Base-by-base conservation (phyloP, 1,139 yeast species). In the Yamadazyma kanchanaburiensis region DNA sequence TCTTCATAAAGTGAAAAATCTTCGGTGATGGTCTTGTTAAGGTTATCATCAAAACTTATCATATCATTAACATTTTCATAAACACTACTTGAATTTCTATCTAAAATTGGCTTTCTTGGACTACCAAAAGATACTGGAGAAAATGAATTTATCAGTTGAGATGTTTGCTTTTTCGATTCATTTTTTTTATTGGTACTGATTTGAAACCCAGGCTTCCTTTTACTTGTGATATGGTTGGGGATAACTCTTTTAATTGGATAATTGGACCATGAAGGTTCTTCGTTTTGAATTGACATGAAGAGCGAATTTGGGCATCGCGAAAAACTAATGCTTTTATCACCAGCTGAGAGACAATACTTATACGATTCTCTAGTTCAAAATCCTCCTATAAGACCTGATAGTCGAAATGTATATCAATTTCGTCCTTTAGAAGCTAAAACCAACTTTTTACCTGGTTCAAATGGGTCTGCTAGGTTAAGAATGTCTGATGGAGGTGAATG, bases 401-500 rank as follows among this genome's bases (percentile, higher is more conserved):
- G 95, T 3, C 70, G 98, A 43, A 60, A 68, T 4, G 66, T 65
- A 10, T 64, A 71, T 37, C 96, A 88, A 54, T 84, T 82, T 52
- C 71, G 96, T 40, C 96, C 96, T 0, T 58, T 89, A 27, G 94
- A 87, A 47, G 86, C 95, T 5, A 78, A 77, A 17, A 79, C 88
- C 5, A 80, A 83, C 32, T 83, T 88, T 46, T 65, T 89, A 37
- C 94, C 95, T 0, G 77, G 81, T 26, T 83, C 96, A 6, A 86
- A 89, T 58, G 98, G 98, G 12, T 87, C 96, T 5, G 84, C 96
- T 1, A 71, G 95, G 58, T 77, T 89, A 21, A 70, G 89, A 45
- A 72, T 87, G 22, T 74, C 84, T 35, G 96, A 89, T 55, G 96
- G 97, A 14, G 78, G 88, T 44, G 97, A 89, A 55, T 87, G 96